A percentile compares a stretch with the other conserved stretches of the same genome.
phyloP scores from a whole-genome alignment of 2,329 filamentous ascomycete genomes.

The Arthrobotrys pseudoclavata region DNA sequence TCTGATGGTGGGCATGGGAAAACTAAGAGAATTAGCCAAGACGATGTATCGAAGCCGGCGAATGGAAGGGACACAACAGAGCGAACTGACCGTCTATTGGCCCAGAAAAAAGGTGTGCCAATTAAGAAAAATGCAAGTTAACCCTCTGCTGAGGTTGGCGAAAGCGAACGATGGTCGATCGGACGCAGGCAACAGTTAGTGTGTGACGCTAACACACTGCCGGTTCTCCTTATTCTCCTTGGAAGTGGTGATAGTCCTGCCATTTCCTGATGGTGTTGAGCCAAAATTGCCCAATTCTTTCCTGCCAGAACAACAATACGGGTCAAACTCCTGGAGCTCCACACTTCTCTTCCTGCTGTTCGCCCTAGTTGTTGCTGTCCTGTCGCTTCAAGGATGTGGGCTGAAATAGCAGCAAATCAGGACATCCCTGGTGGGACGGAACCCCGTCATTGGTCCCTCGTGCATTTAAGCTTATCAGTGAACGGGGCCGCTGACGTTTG shows the following conservation, averaged over 20 bases:
- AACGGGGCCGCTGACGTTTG: conserved; percentile 52
- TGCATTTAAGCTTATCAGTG: conserved; percentile 60
- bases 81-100: conserved; percentile 36
- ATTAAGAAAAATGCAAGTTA: conserved; percentile 44
- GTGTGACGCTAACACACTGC: conserved; percentile 21
- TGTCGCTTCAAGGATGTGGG: conserved; percentile 41
- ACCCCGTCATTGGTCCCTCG: conserved; percentile 53
- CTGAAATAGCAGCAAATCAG: conserved; percentile 45
- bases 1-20: conserved; percentile 16
- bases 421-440: conserved; percentile 42
- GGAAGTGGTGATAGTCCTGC: conserved; percentile 57
- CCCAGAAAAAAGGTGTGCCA: conserved; percentile 43
- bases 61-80: conserved; percentile 14
- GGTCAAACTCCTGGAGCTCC: conserved; percentile 54
- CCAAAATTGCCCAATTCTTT: conserved; percentile 59
- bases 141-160: conserved; percentile 34
- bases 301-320: conserved; percentile 10
- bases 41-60: conserved; percentile 7
- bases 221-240: conserved; percentile 16
- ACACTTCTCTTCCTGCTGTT: conserved; percentile 41
- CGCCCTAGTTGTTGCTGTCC: conserved; percentile 25
- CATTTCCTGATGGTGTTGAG: conserved; percentile 58
- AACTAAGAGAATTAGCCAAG: conserved; percentile 29
- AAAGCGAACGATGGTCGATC: conserved; percentile 54
- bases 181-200: conserved; percentile 25